Evolutionary conservation across 345 rosid genomes (phyloP).

Genomic region (Eucalyptus polyanthemos): DNA sequence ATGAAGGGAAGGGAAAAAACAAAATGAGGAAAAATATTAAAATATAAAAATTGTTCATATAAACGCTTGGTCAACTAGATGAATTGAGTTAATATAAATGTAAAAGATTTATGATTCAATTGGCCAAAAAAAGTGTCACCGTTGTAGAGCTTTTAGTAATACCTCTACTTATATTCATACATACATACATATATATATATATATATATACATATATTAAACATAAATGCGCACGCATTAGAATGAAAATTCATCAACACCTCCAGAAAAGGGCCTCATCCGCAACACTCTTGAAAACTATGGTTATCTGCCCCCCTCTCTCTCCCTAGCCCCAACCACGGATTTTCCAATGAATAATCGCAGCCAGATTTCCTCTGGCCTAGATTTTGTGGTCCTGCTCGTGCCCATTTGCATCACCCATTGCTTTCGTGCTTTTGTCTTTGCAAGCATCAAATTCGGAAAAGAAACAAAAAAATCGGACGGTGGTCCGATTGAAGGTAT

Average conservation of each 20-base stretch:
- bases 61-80: accelerated
- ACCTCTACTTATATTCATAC: background rate
- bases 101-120: background rate
- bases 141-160: background rate
- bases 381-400: background rate
- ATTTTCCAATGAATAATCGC: background rate
- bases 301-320: background rate
- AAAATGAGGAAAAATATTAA: too few relatives aligned
- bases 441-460: background rate
- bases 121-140: accelerated
- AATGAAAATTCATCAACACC: background rate
- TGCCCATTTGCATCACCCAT: background rate
- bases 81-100: too few relatives aligned
- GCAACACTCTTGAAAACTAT: background rate
- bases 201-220: too few relatives aligned
- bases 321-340: background rate
- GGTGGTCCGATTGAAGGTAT: background rate
- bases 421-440: background rate
- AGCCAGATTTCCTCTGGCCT: background rate
- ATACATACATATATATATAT: too few relatives aligned
- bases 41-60: too few relatives aligned
- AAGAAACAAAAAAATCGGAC: background rate
- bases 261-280: background rate
- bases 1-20: background rate
- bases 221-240: background rate